phyloP scores from a whole-genome alignment of 2,329 filamentous ascomycete genomes.

The Ophiostoma australiae region DNA sequence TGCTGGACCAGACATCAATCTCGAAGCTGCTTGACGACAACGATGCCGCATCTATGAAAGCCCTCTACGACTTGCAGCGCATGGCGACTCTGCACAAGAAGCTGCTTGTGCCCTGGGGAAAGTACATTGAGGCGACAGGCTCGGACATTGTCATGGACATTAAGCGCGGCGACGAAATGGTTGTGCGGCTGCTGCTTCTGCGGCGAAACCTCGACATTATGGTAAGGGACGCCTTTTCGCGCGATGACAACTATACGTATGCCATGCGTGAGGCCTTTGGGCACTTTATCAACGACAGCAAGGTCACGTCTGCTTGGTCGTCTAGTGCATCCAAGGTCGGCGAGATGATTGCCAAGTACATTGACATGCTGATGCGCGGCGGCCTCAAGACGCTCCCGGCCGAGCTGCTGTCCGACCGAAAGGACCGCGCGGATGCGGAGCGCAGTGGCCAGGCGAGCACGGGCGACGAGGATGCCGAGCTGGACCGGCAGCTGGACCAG shows the following conservation, averaged over 20 bases:
- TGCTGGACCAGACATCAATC: constrained; percentile 63
- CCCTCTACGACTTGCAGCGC: constrained; percentile 71
- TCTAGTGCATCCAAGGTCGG: constrained; percentile 89
- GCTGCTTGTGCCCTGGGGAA: constrained; percentile 67
- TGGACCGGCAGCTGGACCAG: constrained; percentile 87
- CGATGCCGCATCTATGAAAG: constrained; percentile 64
- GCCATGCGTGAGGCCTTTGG: constrained; percentile 80
- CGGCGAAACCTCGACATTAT: constrained; percentile 74
- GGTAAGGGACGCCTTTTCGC: constrained; percentile 69
- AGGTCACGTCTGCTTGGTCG: constrained; percentile 64
- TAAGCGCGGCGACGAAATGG: constrained; percentile 76
- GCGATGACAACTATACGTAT: constrained; percentile 71
- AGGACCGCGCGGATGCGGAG: constrained; percentile 54
- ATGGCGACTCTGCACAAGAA: constrained; percentile 65
- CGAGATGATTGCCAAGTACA: constrained; percentile 97
- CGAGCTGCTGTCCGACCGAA: constrained; percentile 58
- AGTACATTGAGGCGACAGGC: constrained; percentile 73
- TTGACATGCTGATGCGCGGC: constrained; percentile 81
- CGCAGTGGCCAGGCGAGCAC: constrained; percentile 61
- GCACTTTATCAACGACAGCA: constrained; percentile 80
- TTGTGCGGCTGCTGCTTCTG: constrained; percentile 73
- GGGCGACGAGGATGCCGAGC: constrained; percentile 83
- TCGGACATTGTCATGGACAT: constrained; percentile 74
- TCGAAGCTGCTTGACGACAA: constrained; percentile 67
- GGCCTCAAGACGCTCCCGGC: constrained; percentile 78